Conservation (phyloP, 352 stramenopile species). For the Achlya hypogyna region DNA sequence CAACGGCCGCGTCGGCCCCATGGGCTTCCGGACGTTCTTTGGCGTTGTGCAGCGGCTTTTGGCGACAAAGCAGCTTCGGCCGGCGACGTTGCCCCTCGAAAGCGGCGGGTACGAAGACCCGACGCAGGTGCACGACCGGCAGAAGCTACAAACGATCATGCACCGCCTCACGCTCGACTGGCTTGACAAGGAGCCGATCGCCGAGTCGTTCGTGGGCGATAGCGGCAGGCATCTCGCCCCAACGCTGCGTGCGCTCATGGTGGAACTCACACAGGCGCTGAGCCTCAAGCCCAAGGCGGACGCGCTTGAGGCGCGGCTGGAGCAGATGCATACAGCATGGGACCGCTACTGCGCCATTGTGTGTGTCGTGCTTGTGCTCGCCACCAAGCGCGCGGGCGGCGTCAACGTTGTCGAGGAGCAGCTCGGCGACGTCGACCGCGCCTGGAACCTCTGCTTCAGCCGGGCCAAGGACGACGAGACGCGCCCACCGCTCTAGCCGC, state of each 20-base stretch:
- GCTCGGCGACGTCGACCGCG: not conserved
- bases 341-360: slow-evolving; percentile 1
- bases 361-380: not conserved
- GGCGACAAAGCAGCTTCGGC: slow-evolving; percentile 4
- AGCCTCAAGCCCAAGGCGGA: not conserved
- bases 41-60: not conserved
- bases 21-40: not conserved
- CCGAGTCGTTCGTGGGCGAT: not conserved
- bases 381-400: not conserved
- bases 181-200: slow-evolving; percentile 2
- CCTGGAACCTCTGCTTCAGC: not conserved
- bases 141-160: not conserved
- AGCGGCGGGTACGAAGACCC: not conserved
- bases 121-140: not conserved
- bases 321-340: not conserved
- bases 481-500: no score
- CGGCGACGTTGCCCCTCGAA: not conserved
- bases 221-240: not conserved
- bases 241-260: not conserved
- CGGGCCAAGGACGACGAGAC: not conserved
- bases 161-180: not conserved
- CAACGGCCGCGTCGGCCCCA: not conserved
- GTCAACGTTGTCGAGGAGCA: not conserved
- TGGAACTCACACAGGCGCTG: not conserved
- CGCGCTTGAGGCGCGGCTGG: not conserved